Evolutionary conservation across 2,329 filamentous ascomycete genomes (phyloP).

Genomic region (Tympanopsis confertula): DNA sequence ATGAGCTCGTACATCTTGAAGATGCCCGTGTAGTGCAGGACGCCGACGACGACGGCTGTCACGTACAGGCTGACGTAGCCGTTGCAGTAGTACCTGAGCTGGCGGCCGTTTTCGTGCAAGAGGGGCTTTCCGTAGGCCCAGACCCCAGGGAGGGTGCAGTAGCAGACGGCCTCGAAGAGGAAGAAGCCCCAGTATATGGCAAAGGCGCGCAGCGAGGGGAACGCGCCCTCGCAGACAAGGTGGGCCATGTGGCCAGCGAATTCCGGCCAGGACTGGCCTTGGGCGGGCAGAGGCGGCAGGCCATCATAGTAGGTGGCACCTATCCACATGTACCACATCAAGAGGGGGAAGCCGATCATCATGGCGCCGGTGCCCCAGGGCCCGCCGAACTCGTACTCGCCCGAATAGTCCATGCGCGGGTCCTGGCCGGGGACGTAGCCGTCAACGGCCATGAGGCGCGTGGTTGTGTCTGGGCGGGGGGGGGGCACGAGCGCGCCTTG

Average conservation of each 20-base stretch:
- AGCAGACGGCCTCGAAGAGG: conserved; percentile 51
- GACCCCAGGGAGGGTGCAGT: conserved; percentile 56
- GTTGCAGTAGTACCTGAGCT: conserved; percentile 63
- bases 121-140: conserved; percentile 57
- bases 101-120: conserved; percentile 51
- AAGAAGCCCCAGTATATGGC: conserved; percentile 64
- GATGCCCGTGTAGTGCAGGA: conserved; percentile 50
- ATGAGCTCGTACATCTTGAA: conserved; percentile 64
- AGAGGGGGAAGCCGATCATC: conserved; percentile 62
- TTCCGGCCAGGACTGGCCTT: conserved; percentile 39
- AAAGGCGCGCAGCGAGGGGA: conserved; percentile 55
- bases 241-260: conserved; percentile 47
- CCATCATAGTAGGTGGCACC: conserved; percentile 63
- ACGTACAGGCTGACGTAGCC: conserved; percentile 58
- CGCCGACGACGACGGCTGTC: conserved; percentile 43
- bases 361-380: conserved; percentile 49
- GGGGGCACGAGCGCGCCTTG: too few species aligned
- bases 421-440: conserved; percentile 15
- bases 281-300: conserved; percentile 43
- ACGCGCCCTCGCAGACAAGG: conserved; percentile 54
- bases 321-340: conserved; percentile 78
- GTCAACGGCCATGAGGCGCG: too few species aligned
- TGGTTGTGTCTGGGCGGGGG: too few species aligned
- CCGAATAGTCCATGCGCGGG: conserved; percentile 20
- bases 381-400: conserved; percentile 52